A percentile compares a stretch with the other conserved stretches of the same genome.
These are phyloP conservation scores for Mycena venus DNA, from an alignment of 768 basidiomycete species.

Conservation along the genomic window DNA sequence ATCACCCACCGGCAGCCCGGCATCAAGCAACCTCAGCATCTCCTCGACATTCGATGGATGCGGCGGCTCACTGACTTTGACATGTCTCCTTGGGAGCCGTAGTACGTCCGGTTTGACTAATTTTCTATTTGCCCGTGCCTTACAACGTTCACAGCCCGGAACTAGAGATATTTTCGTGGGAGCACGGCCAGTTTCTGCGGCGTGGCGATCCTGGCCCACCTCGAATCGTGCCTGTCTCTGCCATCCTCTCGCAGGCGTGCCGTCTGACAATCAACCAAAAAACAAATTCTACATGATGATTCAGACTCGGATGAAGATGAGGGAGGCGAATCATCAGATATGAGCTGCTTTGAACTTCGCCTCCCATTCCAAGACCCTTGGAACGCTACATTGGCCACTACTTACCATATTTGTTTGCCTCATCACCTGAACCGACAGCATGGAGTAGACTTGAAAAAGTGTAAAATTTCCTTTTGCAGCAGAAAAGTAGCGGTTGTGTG, in stretches of 20 bases:
- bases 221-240: neutral
- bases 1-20: constrained; percentile 16
- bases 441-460: no score
- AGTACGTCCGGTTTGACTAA: neutral
- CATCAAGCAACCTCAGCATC: neutral
- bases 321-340: neutral
- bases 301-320: neutral
- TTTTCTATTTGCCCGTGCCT: neutral
- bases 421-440: no score
- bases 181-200: constrained; percentile 1
- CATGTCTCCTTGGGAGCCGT: constrained; percentile 20
- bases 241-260: constrained; percentile 18
- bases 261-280: constrained; percentile 12
- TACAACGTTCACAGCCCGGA: neutral
- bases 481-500: no score
- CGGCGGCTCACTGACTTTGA: neutral
- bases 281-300: neutral
- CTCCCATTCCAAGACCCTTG: no score
- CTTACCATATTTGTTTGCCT: no score
- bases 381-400: no score
- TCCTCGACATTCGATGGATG: constrained; percentile 19
- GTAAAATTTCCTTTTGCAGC: no score
- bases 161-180: constrained; percentile 22
- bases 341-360: no score
- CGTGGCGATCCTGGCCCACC: neutral